Conservation (phyloP, 805 yeast species). For the Barnettozyma californica region DNA sequence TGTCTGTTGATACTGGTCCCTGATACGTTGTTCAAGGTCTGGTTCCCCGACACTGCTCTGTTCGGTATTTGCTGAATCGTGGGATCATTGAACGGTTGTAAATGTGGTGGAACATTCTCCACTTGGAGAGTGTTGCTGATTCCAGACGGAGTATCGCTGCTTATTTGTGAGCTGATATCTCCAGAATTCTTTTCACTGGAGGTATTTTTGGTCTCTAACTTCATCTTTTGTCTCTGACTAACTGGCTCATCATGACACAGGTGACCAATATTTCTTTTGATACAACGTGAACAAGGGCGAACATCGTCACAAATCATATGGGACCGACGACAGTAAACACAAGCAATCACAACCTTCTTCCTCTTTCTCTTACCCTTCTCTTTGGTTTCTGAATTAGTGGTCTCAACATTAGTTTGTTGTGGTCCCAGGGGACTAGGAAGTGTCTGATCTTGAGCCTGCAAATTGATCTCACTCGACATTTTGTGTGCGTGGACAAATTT, state of each 20-base stretch:
- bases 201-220: slow-evolving; percentile 12
- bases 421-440: neutral
- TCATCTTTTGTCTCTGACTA: slow-evolving; percentile 20
- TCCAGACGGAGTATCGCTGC: neutral
- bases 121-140: slow-evolving; percentile 7
- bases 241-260: slow-evolving; percentile 45
- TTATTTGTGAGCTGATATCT: neutral
- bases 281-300: slow-evolving; percentile 75
- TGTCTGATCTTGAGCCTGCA: neutral
- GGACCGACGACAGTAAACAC: slow-evolving; percentile 87
- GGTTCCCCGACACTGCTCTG: neutral
- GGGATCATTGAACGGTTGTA: slow-evolving; percentile 13
- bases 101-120: slow-evolving; percentile 18
- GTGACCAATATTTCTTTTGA: slow-evolving; percentile 84
- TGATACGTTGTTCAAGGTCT: neutral
- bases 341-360: slow-evolving; percentile 48
- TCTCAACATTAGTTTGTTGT: neutral
- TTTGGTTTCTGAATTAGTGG: neutral
- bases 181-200: neutral
- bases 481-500: neutral
- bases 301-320: slow-evolving; percentile 90
- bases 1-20: neutral
- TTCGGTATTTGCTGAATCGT: slow-evolving; percentile 4
- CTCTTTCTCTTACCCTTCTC: slow-evolving; percentile 34
- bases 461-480: neutral